Percentiles rank a stretch among this genome's conserved stretches.
Evolutionary conservation across 306 rosid genomes (phyloP).

Genomic region (Canavalia ensiformis): DNA sequence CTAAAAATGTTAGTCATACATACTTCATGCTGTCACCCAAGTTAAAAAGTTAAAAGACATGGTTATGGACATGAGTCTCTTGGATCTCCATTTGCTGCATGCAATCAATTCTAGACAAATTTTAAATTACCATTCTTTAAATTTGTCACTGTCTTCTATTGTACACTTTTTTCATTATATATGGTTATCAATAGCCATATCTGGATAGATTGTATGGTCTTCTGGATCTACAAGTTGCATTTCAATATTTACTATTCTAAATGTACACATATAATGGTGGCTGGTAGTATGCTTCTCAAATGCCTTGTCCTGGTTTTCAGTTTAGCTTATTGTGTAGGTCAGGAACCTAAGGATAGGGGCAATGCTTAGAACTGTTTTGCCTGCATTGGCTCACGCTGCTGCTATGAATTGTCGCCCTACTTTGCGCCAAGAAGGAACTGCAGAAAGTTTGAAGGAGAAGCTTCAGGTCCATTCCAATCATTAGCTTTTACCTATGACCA

Average conservation of each 20-base stretch:
- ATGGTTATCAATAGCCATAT: not conserved
- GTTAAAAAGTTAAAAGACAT: not conserved
- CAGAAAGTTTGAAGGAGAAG: conserved; percentile 72
- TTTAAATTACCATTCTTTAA: not conserved
- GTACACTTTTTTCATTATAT: not conserved
- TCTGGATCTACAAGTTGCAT: not conserved
- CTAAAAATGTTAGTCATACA: not conserved
- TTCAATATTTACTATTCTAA: conserved; percentile 26
- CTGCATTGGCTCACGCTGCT: conserved; percentile 90
- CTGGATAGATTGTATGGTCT: conserved; percentile 2
- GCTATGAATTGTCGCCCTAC: conserved; percentile 65
- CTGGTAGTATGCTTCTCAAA: conserved; percentile 23
- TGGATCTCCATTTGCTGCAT: not conserved
- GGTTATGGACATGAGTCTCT: not conserved
- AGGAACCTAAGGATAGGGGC: conserved; percentile 92
- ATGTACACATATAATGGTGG: not conserved
- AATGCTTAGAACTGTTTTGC: conserved; percentile 89
- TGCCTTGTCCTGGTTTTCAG: conserved; percentile 18
- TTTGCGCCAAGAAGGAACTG: conserved; percentile 57
- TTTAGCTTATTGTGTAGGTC: conserved; percentile 61
- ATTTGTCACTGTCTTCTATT: not conserved
- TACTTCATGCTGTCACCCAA: not conserved
- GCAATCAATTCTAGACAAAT: not conserved
- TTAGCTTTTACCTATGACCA: conserved; percentile 23
- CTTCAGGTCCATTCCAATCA: conserved; percentile 73